Evolutionary conservation across 106 monocot genomes (phyloP), one percentile per base, ranked within the genome.

Genomic region (Vanilla planifolia): DNA sequence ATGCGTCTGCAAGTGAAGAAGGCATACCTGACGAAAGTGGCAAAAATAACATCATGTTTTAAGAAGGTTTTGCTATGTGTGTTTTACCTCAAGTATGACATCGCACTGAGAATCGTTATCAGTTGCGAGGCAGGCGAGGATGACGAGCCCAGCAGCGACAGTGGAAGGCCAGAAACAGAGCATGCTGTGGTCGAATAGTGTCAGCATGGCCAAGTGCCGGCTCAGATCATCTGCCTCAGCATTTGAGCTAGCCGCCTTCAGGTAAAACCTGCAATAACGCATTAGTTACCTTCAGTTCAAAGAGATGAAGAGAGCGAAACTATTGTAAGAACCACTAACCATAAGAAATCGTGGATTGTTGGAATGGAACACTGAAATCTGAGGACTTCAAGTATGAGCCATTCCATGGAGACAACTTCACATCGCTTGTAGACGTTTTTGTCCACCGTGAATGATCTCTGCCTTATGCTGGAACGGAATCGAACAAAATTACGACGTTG

Each of bases 351-450:
- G 69, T 82, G 87, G 30, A 48, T 77, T 5, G 91, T 98, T 4
- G 91, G 91, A 40, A 73, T 55, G 64, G 81, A 72, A 56, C 91
- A 98, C 42, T 88, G 71, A 70, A 88, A 98, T 23, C 66, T 60
- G 51, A 98, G 76, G 70, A 98, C 74, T 55, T 98, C 88, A 48
- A 79, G 76, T 27, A 98, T 72, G 33, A 91, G 70, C 96, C 96
- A 98, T 46, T 98, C 96, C 96, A 98, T 91, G 63, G 84, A 81
- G 20, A 98, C 96, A n/a, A 98, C 96, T 51, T 98, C 96, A 13
- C 56, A 57, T 44, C 77, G 39, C 57, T 35, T 67, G 68, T 98
- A 98, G 21, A 60, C 65, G 17, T 77, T 81, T 56, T 60, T 69
- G 22, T 75, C 74, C 52, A 98, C 91, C 29, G 37, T 65, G 66